These are phyloP conservation scores for Lepraria neglecta DNA, from an alignment of 495 filamentous ascomycete species.

Conservation along the genomic window DNA sequence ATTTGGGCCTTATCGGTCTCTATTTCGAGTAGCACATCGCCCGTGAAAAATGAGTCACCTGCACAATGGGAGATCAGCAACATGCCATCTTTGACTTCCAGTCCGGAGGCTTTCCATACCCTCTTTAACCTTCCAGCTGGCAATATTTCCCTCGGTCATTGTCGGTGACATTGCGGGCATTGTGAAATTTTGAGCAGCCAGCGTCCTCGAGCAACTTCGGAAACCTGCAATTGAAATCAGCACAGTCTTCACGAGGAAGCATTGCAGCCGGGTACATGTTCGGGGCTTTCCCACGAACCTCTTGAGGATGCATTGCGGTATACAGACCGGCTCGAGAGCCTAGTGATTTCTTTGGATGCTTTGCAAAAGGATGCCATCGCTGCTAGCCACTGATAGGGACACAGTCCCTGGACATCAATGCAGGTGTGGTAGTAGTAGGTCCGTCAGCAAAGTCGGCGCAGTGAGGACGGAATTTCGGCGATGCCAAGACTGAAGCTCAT, in stretches of 20 bases:
- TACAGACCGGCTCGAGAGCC: conserved; percentile 15
- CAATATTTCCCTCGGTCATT: conserved; percentile 81
- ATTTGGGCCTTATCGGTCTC: conserved; percentile 86
- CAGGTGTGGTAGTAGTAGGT: background rate
- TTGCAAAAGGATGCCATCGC: conserved; percentile 20
- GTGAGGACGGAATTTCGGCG: conserved; percentile 5
- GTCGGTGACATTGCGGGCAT: conserved; percentile 85
- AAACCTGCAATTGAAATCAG: conserved; percentile 45
- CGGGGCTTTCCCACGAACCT: conserved; percentile 12
- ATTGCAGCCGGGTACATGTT: background rate
- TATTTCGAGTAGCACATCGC: conserved; percentile 77
- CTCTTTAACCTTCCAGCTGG: conserved; percentile 70
- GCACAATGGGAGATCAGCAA: conserved; percentile 5
- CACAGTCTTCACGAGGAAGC: background rate
- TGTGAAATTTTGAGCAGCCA: conserved; percentile 69
- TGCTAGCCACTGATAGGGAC: background rate
- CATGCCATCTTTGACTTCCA: background rate
- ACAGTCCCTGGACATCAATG: background rate
- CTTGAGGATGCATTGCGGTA: conserved; percentile 14
- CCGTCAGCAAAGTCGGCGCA: conserved; percentile 1
- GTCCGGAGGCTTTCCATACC: conserved; percentile 35
- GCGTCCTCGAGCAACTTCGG: conserved; percentile 47
- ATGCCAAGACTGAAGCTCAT: too few species aligned
- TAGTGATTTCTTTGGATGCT: conserved; percentile 12
- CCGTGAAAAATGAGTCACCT: conserved; percentile 63